phyloP scores from a whole-genome alignment of 208 protist species.

The Trypanosoma brucei region DNA sequence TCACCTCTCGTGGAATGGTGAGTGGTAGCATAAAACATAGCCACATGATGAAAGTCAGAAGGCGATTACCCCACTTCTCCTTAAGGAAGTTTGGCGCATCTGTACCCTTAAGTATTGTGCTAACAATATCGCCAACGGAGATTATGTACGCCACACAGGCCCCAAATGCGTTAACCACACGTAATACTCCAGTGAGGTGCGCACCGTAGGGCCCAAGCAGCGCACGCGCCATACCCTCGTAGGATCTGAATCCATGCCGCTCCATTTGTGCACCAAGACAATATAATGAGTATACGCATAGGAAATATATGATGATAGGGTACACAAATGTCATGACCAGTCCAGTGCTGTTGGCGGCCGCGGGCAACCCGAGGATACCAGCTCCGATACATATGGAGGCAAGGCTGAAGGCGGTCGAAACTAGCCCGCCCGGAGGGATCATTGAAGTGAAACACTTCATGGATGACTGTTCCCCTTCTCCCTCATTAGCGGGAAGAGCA shows the following conservation, averaged over 20 bases:
- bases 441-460: conserved; percentile 10
- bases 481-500: not conserved
- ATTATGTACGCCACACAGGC: conserved; percentile 56
- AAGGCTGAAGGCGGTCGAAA: conserved; percentile 47
- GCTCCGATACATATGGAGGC: conserved; percentile 43
- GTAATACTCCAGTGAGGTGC: conserved; percentile 32
- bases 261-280: conserved; percentile 31
- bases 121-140: conserved; percentile 40
- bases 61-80: conserved; percentile 26
- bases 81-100: conserved; percentile 17
- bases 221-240: conserved; percentile 33
- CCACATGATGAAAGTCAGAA: conserved; percentile 47
- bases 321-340: conserved; percentile 39
- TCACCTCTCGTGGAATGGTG: conserved; percentile 46
- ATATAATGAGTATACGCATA: conserved; percentile 50
- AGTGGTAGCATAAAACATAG: conserved; percentile 61
- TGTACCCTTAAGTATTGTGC: conserved; percentile 24
- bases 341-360: conserved; percentile 51
- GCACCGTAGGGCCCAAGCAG: conserved; percentile 29
- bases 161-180: conserved; percentile 33
- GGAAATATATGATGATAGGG: conserved; percentile 28
- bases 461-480: no score
- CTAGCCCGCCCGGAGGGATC: conserved; percentile 44
- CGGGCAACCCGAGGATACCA: conserved; percentile 56
- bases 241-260: conserved; percentile 3